Evolutionary conservation across 805 yeast species (phyloP).

Genomic region (Metschnikowia noctiluminum): DNA sequence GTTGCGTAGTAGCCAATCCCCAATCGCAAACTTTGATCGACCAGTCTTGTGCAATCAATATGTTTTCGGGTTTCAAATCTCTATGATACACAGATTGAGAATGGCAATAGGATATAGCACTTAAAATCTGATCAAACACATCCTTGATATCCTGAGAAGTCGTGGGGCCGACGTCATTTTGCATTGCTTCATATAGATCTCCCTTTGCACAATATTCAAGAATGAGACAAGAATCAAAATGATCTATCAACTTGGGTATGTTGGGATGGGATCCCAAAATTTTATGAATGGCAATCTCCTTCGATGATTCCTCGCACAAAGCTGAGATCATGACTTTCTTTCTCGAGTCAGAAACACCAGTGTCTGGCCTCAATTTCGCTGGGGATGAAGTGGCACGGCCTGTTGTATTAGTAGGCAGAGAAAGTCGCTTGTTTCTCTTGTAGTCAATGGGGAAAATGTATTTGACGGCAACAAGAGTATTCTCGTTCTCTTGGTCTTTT

Average conservation of each 20-base stretch:
- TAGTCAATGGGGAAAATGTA: conserved; percentile 64
- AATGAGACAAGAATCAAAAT: conserved; percentile 50
- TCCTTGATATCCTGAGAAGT: conserved; percentile 54
- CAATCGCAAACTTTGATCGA: conserved; percentile 55
- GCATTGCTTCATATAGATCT: conserved; percentile 79
- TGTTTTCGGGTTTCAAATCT: conserved; percentile 58
- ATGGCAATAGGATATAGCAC: conserved; percentile 52
- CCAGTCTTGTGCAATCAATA: conserved; percentile 50
- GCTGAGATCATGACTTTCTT: conserved; percentile 28
- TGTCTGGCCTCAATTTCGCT: conserved; percentile 27
- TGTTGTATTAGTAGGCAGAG: conserved; percentile 14
- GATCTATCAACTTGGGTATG: conserved; percentile 45
- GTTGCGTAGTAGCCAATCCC: conserved; percentile 54
- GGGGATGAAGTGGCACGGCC: conserved; percentile 35
- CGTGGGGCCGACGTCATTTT: conserved; percentile 58
- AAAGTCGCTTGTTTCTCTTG: conserved; percentile 22
- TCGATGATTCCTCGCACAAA: conserved; percentile 54
- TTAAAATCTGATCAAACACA: conserved; percentile 48
- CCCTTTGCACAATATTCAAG: conserved; percentile 87
- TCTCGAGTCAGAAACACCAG: conserved; percentile 8
- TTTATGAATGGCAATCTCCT: conserved; percentile 64
- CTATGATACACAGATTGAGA: conserved; percentile 48
- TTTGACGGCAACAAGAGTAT: conserved; percentile 75
- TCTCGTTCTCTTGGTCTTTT: conserved; percentile 50
- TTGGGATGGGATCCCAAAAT: conserved; percentile 53